These are phyloP conservation scores for Suillus lakei DNA, from an alignment of 768 basidiomycete species.

Conservation along the genomic window DNA sequence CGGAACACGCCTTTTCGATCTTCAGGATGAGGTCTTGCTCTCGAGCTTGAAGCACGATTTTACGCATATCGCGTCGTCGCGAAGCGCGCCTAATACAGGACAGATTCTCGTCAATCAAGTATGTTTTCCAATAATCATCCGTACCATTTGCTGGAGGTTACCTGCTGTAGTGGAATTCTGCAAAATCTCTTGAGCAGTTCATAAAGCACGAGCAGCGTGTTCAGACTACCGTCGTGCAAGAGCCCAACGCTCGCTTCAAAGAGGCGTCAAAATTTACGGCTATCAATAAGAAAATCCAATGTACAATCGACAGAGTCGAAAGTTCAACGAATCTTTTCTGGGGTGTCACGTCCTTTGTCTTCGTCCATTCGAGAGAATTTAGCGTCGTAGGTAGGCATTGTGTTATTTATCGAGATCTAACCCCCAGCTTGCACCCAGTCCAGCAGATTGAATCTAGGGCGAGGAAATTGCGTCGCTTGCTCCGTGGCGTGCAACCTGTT, in stretches of 20 bases:
- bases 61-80: constrained; percentile 28
- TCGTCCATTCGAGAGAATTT: constrained; percentile 20
- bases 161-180: constrained; percentile 47
- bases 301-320: constrained; percentile 17
- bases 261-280: background rate
- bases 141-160: background rate
- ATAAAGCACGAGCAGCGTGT: constrained; percentile 17
- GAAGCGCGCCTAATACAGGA: constrained; percentile 17
- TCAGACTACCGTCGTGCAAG: constrained; percentile 11
- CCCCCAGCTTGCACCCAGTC: constrained; percentile 38
- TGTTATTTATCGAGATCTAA: background rate
- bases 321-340: background rate
- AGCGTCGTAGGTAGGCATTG: constrained; percentile 31
- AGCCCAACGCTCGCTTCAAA: background rate
- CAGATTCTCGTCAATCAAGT: constrained; percentile 49
- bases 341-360: background rate
- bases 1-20: constrained; percentile 25
- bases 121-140: constrained; percentile 5
- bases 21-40: constrained; percentile 27
- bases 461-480: constrained; percentile 46
- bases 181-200: constrained; percentile 40
- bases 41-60: constrained; percentile 44
- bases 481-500: constrained; percentile 42
- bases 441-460: constrained; percentile 66
- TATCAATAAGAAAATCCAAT: background rate